Percentiles rank a stretch among this genome's conserved stretches.
phyloP scores from a whole-genome alignment of 2,329 filamentous ascomycete genomes.

The Triangularia verruculosa region DNA sequence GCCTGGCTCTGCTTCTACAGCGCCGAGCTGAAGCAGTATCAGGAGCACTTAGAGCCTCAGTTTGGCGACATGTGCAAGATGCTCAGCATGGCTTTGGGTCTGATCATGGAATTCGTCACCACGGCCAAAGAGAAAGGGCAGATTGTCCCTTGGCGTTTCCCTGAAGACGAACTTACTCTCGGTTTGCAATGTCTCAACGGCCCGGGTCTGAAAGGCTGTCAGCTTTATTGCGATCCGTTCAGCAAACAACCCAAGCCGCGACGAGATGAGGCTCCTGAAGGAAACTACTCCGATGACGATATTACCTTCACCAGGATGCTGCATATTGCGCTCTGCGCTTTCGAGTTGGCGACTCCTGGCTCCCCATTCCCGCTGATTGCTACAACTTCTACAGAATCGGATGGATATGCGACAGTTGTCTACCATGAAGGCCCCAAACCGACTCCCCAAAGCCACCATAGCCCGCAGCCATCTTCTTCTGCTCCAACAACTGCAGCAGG shows the following conservation, averaged over 20 bases:
- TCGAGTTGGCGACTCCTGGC: slow-evolving; percentile 44
- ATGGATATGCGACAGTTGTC: slow-evolving; percentile 20
- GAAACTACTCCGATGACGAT: slow-evolving; percentile 20
- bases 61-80: slow-evolving; percentile 46
- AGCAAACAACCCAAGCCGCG: slow-evolving; percentile 28
- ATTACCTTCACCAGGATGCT: slow-evolving; percentile 44
- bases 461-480: neutral
- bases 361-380: slow-evolving; percentile 37
- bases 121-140: slow-evolving; percentile 35
- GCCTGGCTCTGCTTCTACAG: slow-evolving; percentile 51
- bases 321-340: slow-evolving; percentile 48
- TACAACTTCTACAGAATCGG: slow-evolving; percentile 13
- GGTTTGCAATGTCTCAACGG: slow-evolving; percentile 44
- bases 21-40: slow-evolving; percentile 45
- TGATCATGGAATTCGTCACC: slow-evolving; percentile 47
- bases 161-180: slow-evolving; percentile 48
- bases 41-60: slow-evolving; percentile 43
- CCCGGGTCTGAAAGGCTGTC: slow-evolving; percentile 38
- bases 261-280: slow-evolving; percentile 24
- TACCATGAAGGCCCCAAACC: slow-evolving; percentile 24
- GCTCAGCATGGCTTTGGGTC: slow-evolving; percentile 46
- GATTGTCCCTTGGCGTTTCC: slow-evolving; percentile 47
- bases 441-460: neutral
- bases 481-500: neutral
- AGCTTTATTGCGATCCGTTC: slow-evolving; percentile 35